Evolutionary conservation across 805 yeast species (phyloP).

Genomic region (Candida xiaguanensis): DNA sequence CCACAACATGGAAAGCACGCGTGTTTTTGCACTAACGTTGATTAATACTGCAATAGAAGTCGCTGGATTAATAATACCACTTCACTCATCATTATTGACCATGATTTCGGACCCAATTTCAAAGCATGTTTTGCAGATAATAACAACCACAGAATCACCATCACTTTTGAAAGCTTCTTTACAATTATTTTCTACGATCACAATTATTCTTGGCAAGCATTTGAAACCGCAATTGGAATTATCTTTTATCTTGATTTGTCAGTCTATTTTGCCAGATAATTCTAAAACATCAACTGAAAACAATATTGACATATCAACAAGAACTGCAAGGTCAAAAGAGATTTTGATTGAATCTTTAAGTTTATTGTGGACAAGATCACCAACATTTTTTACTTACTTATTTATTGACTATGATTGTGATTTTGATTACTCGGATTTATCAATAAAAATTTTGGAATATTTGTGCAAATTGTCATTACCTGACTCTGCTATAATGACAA

Average conservation of each 20-base stretch:
- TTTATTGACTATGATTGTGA: conserved; percentile 89
- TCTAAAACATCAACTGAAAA: conserved; percentile 15
- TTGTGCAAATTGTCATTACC: conserved; percentile 80
- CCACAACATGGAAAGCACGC: conserved; percentile 82
- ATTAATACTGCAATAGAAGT: conserved; percentile 79
- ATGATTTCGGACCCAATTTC: conserved; percentile 78
- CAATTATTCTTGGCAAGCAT: conserved; percentile 59
- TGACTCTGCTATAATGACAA: conserved; percentile 73
- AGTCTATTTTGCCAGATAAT: conserved; percentile 44
- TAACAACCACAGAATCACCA: conserved; percentile 71
- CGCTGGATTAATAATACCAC: conserved; percentile 57
- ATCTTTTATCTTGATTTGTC: conserved; percentile 60
- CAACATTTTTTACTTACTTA: conserved; percentile 68
- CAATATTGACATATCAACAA: conserved; percentile 16
- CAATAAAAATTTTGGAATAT: conserved; percentile 62
- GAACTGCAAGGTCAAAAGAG: conserved; percentile 60
- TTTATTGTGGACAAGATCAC: conserved; percentile 75
- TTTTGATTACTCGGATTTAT: conserved; percentile 76
- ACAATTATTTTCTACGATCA: conserved; percentile 68
- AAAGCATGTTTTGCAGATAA: conserved; percentile 76
- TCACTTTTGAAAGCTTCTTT: conserved; percentile 71
- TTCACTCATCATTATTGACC: conserved; percentile 62
- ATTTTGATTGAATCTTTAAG: conserved; percentile 80
- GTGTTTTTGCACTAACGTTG: conserved; percentile 76
- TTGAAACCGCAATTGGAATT: conserved; percentile 81